Percentiles rank a stretch among this genome's conserved stretches.
Evolutionary conservation across 169 alveolate species (phyloP).

Genomic region (Eimeria maxima): DNA sequence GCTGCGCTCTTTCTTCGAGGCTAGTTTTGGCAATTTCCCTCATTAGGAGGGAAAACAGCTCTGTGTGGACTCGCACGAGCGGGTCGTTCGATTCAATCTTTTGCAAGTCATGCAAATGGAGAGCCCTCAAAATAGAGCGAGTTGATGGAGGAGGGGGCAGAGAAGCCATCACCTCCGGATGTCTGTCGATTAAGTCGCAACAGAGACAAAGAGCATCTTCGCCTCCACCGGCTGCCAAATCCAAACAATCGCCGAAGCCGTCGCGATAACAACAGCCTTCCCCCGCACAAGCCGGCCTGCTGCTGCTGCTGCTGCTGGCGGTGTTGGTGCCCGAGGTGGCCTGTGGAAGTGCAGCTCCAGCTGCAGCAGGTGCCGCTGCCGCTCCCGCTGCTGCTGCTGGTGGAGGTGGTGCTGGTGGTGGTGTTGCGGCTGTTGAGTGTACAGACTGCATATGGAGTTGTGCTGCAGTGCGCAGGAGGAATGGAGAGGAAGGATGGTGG

Average conservation of each 20-base stretch:
- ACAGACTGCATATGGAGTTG: conserved; percentile 4
- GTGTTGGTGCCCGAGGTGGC: conserved; percentile 1
- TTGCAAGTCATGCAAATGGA: conserved; percentile 91
- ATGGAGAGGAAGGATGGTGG: conserved; percentile 23
- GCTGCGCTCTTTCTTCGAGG: conserved; percentile 47
- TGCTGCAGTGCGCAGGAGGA: not conserved
- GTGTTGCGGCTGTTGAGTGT: not conserved
- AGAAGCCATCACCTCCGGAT: conserved; percentile 75
- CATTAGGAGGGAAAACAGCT: conserved; percentile 88
- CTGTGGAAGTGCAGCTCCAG: too few species aligned
- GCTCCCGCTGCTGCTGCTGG: conserved; percentile 55
- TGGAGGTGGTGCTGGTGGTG: conserved; percentile 10
- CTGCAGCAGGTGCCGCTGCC: not conserved
- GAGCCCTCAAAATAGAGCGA: conserved; percentile 60
- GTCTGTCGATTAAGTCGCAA: conserved; percentile 79
- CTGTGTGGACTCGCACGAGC: conserved; percentile 89
- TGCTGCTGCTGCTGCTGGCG: conserved; percentile 23
- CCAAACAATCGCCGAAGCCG: not conserved
- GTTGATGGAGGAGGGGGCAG: conserved; percentile 82
- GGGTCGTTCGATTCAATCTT: conserved; percentile 90
- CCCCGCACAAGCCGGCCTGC: not conserved
- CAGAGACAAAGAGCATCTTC: conserved; percentile 62
- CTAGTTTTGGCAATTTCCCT: conserved; percentile 84
- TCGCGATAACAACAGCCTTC: conserved; percentile 50
- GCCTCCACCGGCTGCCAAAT: not conserved